Evolutionary conservation across 139 green algal genomes (phyloP).

Genomic region (Chlamydomonas incerta): DNA sequence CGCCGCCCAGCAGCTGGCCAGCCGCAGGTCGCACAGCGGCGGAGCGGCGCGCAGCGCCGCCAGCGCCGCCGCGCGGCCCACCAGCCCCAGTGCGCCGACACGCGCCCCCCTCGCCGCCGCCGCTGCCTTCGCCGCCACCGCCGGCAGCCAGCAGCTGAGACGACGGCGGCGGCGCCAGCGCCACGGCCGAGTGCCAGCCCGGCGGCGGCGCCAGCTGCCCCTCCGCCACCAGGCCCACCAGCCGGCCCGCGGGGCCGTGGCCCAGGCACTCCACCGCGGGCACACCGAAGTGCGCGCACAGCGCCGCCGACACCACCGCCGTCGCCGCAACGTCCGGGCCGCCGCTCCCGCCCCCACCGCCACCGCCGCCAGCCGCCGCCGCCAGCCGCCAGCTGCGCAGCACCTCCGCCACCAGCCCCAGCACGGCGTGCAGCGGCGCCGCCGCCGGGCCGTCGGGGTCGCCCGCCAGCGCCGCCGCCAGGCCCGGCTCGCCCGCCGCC

Average conservation of each 20-base stretch:
- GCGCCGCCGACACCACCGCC: neutral
- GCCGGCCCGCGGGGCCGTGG: slow-evolving; percentile 25
- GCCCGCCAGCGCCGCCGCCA: slow-evolving; percentile 20
- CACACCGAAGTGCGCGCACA: slow-evolving; percentile 45
- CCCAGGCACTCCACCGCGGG: slow-evolving; percentile 38
- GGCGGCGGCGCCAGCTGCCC: neutral
- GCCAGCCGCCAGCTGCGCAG: slow-evolving; percentile 2
- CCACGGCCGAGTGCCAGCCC: slow-evolving; percentile 7
- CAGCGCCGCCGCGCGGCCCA: slow-evolving; percentile 24
- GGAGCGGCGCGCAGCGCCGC: slow-evolving; percentile 39
- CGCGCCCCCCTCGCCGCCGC: neutral
- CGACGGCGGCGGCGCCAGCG: slow-evolving; percentile 1
- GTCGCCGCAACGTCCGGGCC: neutral
- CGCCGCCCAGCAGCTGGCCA: slow-evolving; percentile 10
- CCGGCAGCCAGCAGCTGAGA: too few species aligned
- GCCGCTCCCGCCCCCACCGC: neutral
- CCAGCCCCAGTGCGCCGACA: slow-evolving; percentile 15
- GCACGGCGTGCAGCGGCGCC: slow-evolving; percentile 24
- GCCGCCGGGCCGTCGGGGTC: neutral
- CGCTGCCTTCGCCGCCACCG: neutral
- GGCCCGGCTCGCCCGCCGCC: neutral
- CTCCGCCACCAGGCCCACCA: neutral
- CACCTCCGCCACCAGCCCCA: slow-evolving; percentile 6
- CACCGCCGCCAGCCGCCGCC: neutral
- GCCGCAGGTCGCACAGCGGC: slow-evolving; percentile 37